Evolutionary conservation across 345 rosid genomes (phyloP).

Genomic region (Eucalyptus polybractea): DNA sequence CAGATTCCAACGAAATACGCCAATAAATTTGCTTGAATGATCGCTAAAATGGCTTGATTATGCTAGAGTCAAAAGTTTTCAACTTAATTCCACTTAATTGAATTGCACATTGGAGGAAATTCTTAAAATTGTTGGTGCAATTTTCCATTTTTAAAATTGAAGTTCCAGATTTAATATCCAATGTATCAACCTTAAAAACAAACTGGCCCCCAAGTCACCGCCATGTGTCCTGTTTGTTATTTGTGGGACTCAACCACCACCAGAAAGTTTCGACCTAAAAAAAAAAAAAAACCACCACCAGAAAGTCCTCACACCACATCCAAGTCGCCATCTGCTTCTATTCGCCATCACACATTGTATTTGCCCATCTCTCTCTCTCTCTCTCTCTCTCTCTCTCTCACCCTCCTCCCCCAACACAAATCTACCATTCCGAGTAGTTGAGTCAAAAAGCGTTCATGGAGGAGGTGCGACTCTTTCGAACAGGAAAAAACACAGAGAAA

Average conservation of each 20-base stretch:
- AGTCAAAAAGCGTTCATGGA: background rate
- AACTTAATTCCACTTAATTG: background rate
- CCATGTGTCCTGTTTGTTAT: background rate
- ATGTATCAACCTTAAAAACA: background rate
- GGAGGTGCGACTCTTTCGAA: no score
- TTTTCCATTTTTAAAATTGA: background rate
- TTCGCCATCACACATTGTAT: background rate
- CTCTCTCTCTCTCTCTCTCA: background rate
- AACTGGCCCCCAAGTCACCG: background rate
- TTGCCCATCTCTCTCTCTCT: background rate
- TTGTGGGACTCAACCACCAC: background rate
- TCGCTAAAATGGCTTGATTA: background rate
- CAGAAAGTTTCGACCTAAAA: background rate
- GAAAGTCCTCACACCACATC: background rate
- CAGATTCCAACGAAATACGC: no score
- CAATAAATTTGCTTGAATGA: background rate
- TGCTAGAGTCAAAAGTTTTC: background rate
- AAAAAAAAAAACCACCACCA: background rate
- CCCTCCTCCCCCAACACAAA: background rate
- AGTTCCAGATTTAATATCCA: background rate
- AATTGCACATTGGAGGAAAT: background rate
- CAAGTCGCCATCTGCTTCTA: background rate
- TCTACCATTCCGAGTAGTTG: background rate
- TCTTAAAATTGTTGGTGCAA: background rate
- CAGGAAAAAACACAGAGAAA: fast-evolving